These are phyloP conservation scores for Nicotiana undulata DNA, from an alignment of 257 asterid species.

Conservation along the genomic window DNA sequence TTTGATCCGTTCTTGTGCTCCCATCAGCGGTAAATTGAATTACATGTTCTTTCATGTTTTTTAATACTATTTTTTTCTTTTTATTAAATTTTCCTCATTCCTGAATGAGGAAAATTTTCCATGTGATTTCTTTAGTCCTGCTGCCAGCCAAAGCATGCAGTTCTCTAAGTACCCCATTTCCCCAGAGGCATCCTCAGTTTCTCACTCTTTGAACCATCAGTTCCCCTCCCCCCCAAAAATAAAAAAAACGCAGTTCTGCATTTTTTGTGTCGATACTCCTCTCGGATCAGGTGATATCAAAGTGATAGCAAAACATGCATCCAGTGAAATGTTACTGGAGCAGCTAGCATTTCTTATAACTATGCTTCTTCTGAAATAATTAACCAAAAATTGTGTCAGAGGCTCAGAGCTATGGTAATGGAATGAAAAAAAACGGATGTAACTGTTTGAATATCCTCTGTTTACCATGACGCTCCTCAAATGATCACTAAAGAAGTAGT, in stretches of 20 bases:
- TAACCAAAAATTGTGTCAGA: background rate
- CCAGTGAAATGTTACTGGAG: background rate
- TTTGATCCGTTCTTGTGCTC: slow-evolving; percentile 86
- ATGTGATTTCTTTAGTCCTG: background rate
- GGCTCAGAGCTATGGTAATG: background rate
- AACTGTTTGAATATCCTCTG: background rate
- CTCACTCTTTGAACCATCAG: too few relatives aligned
- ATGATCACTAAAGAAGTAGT: background rate
- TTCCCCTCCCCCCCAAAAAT: too few relatives aligned
- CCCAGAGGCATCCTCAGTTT: too few relatives aligned
- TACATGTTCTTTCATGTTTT: background rate
- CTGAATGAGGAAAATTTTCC: background rate
- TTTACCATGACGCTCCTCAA: background rate
- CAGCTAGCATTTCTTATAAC: background rate
- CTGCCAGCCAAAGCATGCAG: background rate
- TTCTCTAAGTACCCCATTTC: background rate
- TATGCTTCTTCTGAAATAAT: background rate
- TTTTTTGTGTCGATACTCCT: too few relatives aligned
- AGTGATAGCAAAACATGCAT: background rate
- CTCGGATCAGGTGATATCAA: too few relatives aligned
- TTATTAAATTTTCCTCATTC: too few relatives aligned
- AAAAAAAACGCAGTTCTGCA: too few relatives aligned
- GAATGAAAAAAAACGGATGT: background rate
- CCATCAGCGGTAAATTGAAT: slow-evolving; percentile 51
- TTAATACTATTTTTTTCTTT: too few relatives aligned